Evolutionary conservation across 2,329 filamentous ascomycete species (phyloP), one percentile per base, ranked within the genome.

Genomic region (Aspergillus sp.): DNA sequence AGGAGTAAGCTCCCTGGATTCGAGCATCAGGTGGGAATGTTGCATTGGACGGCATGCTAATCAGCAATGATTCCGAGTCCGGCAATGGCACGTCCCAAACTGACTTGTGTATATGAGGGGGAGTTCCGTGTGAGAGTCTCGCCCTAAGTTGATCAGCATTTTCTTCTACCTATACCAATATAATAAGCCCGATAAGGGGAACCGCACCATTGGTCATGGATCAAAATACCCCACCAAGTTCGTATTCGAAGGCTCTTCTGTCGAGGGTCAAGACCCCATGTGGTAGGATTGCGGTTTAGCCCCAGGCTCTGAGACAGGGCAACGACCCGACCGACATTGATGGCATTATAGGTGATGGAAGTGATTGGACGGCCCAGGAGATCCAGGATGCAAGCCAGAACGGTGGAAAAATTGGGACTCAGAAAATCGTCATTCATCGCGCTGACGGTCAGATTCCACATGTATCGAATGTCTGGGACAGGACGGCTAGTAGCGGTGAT

Each of bases 391-490:
- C 53, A 56, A 19, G 53, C 53, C 17, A 56, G 37, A 3, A 56
- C 17, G 2, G 53, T 56, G 17, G 53, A 56, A 19, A 56, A 50
- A 11, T 56, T 56, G 3, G 53, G 53, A n/a, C 45, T 49, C n/a
- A 56, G 19, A 45, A 56, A 56, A n/a, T 56, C 53, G 22, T 56
- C 53, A 27, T 56, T 56, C 53, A 56, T 56, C 17, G 53, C 53
- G 19, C 53, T 56, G 15, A 56, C 53, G 15, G 53, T 49, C 17
- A 56, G 39, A 39, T 56, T 56, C 53, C 53, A 56, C 53, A 56
- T 56, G 24, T 56, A 56, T 27, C 37, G 39, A 27, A 56, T 56
- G 17, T 56, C 53, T 19, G 53, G 53, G 1, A 40, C 45, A 7
- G 53, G 46, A 19, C 53, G 53, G 39, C 24, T 30, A 1, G 45